Base-by-base conservation (phyloP, 306 rosid genomes). In the Cucumis cinereus region DNA sequence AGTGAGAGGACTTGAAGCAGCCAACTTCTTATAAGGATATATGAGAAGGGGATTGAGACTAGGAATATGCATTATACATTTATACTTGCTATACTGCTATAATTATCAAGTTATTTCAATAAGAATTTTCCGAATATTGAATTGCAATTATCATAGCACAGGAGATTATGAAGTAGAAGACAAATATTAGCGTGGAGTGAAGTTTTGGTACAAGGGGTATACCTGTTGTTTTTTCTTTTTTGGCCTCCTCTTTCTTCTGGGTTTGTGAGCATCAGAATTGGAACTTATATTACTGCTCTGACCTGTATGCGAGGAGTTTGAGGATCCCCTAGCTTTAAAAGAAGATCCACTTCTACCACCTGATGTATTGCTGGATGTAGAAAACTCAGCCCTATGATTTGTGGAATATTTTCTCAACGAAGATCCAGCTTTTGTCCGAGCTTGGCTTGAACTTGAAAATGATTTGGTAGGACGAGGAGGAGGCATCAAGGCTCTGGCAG, bases 211-310 rank as follows among this genome's bases (percentile, higher is more conserved):
- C 24, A 58, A 77, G 59, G 78, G n/a, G 79, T 61, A 35, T 77
- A 94, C 97, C 93, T 94, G 95, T 77, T 88, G 89, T 78, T 88
- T 91, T 63, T 89, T 92, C 89, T 94, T 94, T 88, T 89, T 94
- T 70, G 86, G 96, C 85, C 99, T 92, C 84, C 99, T 88, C 88
- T 94, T 94, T 80, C 96, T 89, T 77, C 91, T 80, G 54, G 99
- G 96, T 76, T 94, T 94, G 82, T 88, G 95, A 72, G 99, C 99
- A 84, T 94, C 99, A 33, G 97, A 94, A 84, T 94, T 94, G 83
- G 99, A 94, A 83, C 99, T 94, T 76, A 94, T 73, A 80, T 88
- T 90, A 82, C 99, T 94, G 63, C 97, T 89, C 43, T 85, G 95
- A 79, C 90, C 79, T 12, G 95, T 88, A 59, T 84, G 86, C 9